Evolutionary conservation across 768 basidiomycete genomes (phyloP).

Genomic region (Thelephora aurantiotincta): DNA sequence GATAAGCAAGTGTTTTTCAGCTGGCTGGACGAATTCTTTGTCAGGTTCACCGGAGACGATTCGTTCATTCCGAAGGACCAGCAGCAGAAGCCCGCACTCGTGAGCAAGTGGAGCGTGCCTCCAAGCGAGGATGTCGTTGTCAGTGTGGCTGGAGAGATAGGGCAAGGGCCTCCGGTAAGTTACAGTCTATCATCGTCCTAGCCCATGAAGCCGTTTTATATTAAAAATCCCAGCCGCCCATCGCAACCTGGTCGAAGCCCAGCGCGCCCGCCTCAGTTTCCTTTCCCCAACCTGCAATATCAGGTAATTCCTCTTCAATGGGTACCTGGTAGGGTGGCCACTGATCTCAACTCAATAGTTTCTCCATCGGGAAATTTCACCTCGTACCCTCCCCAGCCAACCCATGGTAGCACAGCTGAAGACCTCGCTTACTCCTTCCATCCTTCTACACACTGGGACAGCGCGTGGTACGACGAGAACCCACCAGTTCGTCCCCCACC

Average conservation of each 20-base stretch:
- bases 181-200: background rate
- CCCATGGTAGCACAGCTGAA: slow-evolving; percentile 22
- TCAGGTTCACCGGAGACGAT: slow-evolving; percentile 6
- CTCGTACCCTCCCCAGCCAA: slow-evolving; percentile 21
- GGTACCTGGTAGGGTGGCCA: background rate
- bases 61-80: too few species aligned
- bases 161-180: slow-evolving; percentile 4
- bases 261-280: background rate
- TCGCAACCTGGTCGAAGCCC: background rate
- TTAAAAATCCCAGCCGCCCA: background rate
- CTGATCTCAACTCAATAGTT: slow-evolving; percentile 6
- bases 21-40: slow-evolving; percentile 78
- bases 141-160: slow-evolving; percentile 4
- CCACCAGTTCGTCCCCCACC: slow-evolving; percentile 19
- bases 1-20: slow-evolving; percentile 63
- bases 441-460: slow-evolving; percentile 26
- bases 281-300: background rate
- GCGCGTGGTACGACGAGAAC: slow-evolving; percentile 25
- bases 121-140: background rate
- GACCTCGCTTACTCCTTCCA: slow-evolving; percentile 32
- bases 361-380: slow-evolving; percentile 8
- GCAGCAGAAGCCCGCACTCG: too few species aligned
- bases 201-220: background rate
- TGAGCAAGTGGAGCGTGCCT: slow-evolving; percentile 1
- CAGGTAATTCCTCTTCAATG: background rate